Evolutionary conservation across 2,329 filamentous ascomycete species (phyloP), one percentile per base, ranked within the genome.

Genomic region (Penicillium sp.): DNA sequence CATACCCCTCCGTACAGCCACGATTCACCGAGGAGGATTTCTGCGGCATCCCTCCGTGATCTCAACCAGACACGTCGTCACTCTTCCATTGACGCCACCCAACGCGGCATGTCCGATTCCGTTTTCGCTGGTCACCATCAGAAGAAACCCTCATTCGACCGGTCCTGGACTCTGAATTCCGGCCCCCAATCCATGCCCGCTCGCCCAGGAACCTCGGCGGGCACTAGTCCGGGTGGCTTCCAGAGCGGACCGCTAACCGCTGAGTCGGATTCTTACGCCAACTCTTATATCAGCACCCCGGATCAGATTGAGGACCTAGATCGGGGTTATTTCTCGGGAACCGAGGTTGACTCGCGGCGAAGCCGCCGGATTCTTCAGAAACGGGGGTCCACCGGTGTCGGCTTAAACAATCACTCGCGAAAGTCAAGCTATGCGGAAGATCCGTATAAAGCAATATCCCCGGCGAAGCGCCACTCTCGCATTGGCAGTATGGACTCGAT

Each of bases 321-420:
- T 68, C 85, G 91, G 36, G 93, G 93, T 25, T 97, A 97, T 74
- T 96, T 97, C 70, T 97, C 93, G 8, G 91, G 93, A 3, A 89
- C 89, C 17, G 93, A 97, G 68, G 81, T 87, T 12, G 92, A 97
- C 62, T 84, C 84, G 43, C 86, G 89, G 57, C 86, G 85, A 66
- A 76, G 72, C 50, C 85, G 90, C 45, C 96, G 91, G 70, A 81
- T 94, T 47, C 79, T 97, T 63, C 91, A 90, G 74, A 96, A 94
- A 77, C 87, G 90, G 36, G 72, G 73, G 42, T 76, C 75, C 61
- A 75, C 62, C 6, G 63, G 66, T 44, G 70, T 70, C 35, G 75
- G 73, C 47, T 60, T 78, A 38, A 79, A 33, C 41, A 45, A 76
- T 61, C 85, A 91, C 73, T 87, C 88, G 38, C 83, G 87, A 47